Base-by-base conservation (phyloP, 2,329 filamentous ascomycete genomes). In the Blumeriella jaapii region DNA sequence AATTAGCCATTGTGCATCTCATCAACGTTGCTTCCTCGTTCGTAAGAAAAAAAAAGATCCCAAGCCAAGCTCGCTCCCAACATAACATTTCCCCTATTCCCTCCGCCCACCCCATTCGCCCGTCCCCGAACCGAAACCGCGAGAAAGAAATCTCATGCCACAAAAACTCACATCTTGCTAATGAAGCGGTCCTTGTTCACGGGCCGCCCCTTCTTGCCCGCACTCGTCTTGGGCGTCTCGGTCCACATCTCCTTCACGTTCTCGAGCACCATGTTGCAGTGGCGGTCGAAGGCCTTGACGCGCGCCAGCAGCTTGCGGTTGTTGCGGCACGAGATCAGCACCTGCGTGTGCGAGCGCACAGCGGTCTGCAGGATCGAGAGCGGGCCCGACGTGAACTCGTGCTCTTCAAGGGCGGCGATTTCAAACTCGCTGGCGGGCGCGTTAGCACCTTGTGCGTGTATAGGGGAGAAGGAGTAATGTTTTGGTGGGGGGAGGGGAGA, bases 211-310 rank as follows among this genome's bases (percentile, higher is more conserved):
- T 86, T 87, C 68, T 89, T 91, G 48, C 89, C 89, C 47, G 78
- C 80, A 14, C 82, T 77, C 55, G 83, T 70, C 42, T 77, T 68
- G 31, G 89, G 86, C 37, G 82, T 91, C 65, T 98, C 91, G 7
- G 87, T 95, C 91, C 91, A 98, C 89, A 98, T 96, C 66, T 98
- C 91, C 70, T 93, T 93, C 27, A 93, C 86, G 51, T 94, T 94
- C 68, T 94, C 86, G 30, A 95, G 68, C 3, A 94, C 83, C 91
- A 98, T 96, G 65, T 98, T 98, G 74, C 87, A 96, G 64, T 98
- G 91, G 42, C 91, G 74, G 63, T 98, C 91, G 59, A 98, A 98
- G 5, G 91, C 91, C 69, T 98, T 98, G 56, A 98, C 89, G 46
- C 91, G 82, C 33, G 89, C 91, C 36, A 98, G 78, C 30, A 98